Base-by-base conservation (phyloP, 768 basidiomycete genomes). In the Pisolithus marmoratus region DNA sequence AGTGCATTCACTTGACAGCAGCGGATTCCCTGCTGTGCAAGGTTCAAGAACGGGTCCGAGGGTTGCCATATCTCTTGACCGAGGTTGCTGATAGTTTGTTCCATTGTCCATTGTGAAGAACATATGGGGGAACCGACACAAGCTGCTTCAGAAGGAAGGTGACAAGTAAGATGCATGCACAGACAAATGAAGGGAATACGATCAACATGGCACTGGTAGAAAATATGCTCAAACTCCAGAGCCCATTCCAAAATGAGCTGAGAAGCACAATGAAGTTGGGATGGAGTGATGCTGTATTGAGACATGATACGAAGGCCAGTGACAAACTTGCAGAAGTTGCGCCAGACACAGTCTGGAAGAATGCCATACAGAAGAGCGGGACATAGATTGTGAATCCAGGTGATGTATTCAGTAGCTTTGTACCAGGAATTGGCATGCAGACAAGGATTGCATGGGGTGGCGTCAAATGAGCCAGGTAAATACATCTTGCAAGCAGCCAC, bases 71-170 rank as follows among this genome's bases (percentile, higher is more conserved):
- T 61, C 41, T 70, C 62, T 29, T 54, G 40, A 2, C 61, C 63
- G 48, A 68, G 59, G 20, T 60, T 65, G 4, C 68, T 58, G 17
- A 69, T 65, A 1, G 59, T 60, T 0, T 53, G 15, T 34, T 70
- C 68, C 49, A 72, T 58, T 0, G 57, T 62, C 63, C 63, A 72
- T 42, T 71, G 67, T 4, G 69, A 47, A 38, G 55, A 60, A 20
- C 54, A 58, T 17, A 54, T 56, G 2, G 52, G 50, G 0, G 64
- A 63, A 0, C 70, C 64, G 7, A 56, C 50, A 2, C 58, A 55
- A 12, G 51, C 22, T 4, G 52, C 57, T 48, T 72, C 62, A 0
- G 49, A n/a, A 4, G 54, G 56, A 24, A 64, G 14, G 52, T 73
- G 71, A 4, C 36, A 12, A 6, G 60, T 20, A 3, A 46, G 47